A percentile compares a stretch with the other conserved stretches of the same genome.
Conservation (phyloP, 345 rosid genomes). For the Carallia pectinifolia region DNA sequence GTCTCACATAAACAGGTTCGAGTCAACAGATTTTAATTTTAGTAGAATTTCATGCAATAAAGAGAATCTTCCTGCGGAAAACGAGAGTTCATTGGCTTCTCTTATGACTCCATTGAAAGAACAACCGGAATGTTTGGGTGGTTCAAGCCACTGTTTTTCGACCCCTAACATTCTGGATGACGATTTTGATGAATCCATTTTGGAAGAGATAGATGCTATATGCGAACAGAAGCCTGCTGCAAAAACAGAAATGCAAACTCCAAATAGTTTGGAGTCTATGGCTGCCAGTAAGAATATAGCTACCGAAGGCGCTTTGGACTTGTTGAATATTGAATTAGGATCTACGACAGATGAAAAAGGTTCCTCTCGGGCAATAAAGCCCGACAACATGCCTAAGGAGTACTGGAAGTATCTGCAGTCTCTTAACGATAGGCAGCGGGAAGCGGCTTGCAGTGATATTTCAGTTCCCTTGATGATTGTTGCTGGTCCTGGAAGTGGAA, state of each 20-base stretch:
- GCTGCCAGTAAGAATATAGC: constrained; percentile 14
- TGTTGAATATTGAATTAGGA: constrained; percentile 12
- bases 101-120: constrained; percentile 44
- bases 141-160: constrained; percentile 30
- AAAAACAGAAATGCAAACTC: constrained; percentile 30
- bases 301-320: constrained; percentile 3
- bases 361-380: constrained; percentile 25
- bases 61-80: constrained; percentile 11
- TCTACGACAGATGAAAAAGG: constrained; percentile 19
- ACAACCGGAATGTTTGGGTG: constrained; percentile 22
- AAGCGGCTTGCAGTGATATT: constrained; percentile 75
- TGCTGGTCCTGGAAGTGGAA: constrained; percentile 99
- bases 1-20: constrained; percentile 11
- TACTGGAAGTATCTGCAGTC: constrained; percentile 59
- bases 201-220: constrained; percentile 68
- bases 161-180: constrained; percentile 60
- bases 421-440: constrained; percentile 79
- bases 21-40: constrained; percentile 13
- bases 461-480: constrained; percentile 81
- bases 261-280: constrained; percentile 18
- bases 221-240: constrained; percentile 52
- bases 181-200: constrained; percentile 61
- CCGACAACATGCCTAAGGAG: constrained; percentile 53
- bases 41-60: constrained; percentile 13
- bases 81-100: constrained; percentile 26